Percentiles rank a stretch among this genome's conserved stretches.
Conservation (phyloP, 2,329 filamentous ascomycete species). For the Salinomyces thailandicus region DNA sequence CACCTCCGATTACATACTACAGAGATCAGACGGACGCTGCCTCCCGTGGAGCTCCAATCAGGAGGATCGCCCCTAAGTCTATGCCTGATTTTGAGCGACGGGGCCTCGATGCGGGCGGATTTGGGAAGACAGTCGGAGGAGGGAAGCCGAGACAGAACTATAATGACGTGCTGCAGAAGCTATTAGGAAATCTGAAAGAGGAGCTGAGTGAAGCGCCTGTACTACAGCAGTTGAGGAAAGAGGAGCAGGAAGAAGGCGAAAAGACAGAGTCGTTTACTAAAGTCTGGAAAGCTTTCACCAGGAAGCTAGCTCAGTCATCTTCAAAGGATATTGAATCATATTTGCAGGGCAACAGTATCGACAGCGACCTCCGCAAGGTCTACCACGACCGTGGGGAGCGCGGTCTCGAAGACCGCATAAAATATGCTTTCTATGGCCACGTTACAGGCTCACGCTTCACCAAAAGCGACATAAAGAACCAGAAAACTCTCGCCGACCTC, state of each 20-base stretch:
- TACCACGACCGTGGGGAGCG: slow-evolving; percentile 13
- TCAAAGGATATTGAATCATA: not conserved
- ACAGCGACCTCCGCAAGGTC: slow-evolving; percentile 4
- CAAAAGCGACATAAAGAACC: slow-evolving; percentile 45
- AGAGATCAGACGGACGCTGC: too few species aligned
- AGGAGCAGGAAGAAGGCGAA: slow-evolving; percentile 7
- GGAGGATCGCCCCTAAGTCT: too few species aligned
- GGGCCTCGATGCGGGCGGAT: not conserved
- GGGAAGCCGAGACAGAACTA: slow-evolving; percentile 5
- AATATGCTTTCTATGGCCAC: slow-evolving; percentile 58
- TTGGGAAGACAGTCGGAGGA: not conserved
- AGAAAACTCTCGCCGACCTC: slow-evolving; percentile 63
- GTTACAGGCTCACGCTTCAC: slow-evolving; percentile 50
- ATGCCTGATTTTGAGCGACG: not conserved
- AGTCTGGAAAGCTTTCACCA: slow-evolving; percentile 18
- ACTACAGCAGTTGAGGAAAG: slow-evolving; percentile 20
- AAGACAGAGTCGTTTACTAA: slow-evolving; percentile 14
- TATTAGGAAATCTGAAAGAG: slow-evolving; percentile 14
- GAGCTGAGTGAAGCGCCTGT: slow-evolving; percentile 25
- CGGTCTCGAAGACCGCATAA: slow-evolving; percentile 35
- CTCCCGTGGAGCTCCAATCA: too few species aligned
- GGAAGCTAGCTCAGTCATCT: not conserved
- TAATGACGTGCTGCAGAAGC: slow-evolving; percentile 14
- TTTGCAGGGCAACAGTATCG: not conserved
- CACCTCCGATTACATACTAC: too few species aligned